Evolutionary conservation across 2,329 filamentous ascomycete species (phyloP).

Genomic region (Rachicladosporium sp.): DNA sequence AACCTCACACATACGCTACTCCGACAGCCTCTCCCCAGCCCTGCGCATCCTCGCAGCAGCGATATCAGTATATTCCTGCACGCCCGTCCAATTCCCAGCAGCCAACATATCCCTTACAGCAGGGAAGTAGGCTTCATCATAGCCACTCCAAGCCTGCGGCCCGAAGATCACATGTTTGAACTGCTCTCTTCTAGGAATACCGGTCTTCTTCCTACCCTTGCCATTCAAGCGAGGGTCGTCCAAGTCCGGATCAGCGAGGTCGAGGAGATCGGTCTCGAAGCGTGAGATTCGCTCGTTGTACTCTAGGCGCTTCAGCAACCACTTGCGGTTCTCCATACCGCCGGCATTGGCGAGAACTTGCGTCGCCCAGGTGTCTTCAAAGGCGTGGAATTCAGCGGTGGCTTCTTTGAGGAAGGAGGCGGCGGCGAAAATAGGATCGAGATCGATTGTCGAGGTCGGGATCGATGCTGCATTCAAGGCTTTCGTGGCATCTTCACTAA

Average conservation of each 20-base stretch:
- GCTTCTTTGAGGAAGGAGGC: constrained; percentile 47
- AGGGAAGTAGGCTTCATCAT: constrained; percentile 61
- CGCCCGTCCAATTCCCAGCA: constrained; percentile 55
- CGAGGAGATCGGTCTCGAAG: constrained; percentile 75
- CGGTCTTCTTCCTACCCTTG: constrained; percentile 7
- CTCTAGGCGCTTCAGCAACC: constrained; percentile 54
- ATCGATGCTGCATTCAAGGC: constrained; percentile 2
- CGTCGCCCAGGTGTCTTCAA: constrained; percentile 66
- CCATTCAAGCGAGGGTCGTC: constrained; percentile 6
- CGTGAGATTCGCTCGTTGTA: constrained; percentile 69
- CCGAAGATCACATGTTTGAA: constrained; percentile 91
- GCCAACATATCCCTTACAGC: constrained; percentile 73
- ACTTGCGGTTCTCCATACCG: constrained; percentile 61
- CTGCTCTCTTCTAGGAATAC: constrained; percentile 70
- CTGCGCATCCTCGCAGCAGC: constrained; percentile 54
- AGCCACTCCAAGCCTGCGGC: constrained; percentile 63
- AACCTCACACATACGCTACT: neutral
- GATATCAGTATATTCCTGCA: constrained; percentile 57
- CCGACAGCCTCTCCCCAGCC: constrained; percentile 43
- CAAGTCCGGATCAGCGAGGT: constrained; percentile 48
- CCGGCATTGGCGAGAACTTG: constrained; percentile 52
- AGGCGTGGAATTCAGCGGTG: constrained; percentile 56
- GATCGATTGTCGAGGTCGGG: constrained; percentile 29
- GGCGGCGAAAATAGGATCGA: constrained; percentile 51
- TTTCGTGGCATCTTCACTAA: constrained; percentile 47